Evolutionary conservation across 2,329 filamentous ascomycete species (phyloP), one percentile per base, ranked within the genome.

Genomic region (Grosmannia huntii): DNA sequence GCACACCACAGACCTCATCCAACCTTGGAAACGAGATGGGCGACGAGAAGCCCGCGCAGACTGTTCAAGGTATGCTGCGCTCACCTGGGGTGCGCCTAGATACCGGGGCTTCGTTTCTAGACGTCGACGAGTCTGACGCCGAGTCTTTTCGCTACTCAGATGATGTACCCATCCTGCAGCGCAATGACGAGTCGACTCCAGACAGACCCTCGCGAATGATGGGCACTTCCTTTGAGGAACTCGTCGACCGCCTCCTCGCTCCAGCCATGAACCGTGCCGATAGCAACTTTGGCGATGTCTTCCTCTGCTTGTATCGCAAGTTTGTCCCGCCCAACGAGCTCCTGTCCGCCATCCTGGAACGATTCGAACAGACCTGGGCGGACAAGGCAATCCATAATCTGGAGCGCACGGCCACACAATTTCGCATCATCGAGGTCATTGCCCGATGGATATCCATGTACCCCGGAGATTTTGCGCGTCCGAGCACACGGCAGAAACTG

Each of bases 231-330:
- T 83, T 86, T 64, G 84, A 87, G 61, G 86, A 90, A 58, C 75
- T 94, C 5, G 89, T 97, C 23, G 90, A 96, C 70, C 86, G 90
- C n/a, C 78, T 99, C 48, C 78, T 97, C 27, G 81, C 85, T 0
- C 81, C 89, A 61, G 88, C 89, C 41, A 85, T 92, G 74, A 90
- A 89, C 31, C 90, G 89, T 67, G 80, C 85, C n/a, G 94, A 97
- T 68, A 80, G 82, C 59, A 96, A 96, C 70, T 99, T 96, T 67
- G 81, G 83, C 1, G 84, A 90, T 51, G 85, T 95, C 21, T 97
- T 97, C 66, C 77, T 97, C 33, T 96, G 92, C 63, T 76, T 97
- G 16, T 97, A 97, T 71, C 86, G 94, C 62, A 95, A 94, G 69
- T 97, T 99, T 68, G 87, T 90, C 4, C 83, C 91, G 2, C 94